phyloP scores from a whole-genome alignment of 2,329 filamentous ascomycete species.

The Colletotrichum sp. region DNA sequence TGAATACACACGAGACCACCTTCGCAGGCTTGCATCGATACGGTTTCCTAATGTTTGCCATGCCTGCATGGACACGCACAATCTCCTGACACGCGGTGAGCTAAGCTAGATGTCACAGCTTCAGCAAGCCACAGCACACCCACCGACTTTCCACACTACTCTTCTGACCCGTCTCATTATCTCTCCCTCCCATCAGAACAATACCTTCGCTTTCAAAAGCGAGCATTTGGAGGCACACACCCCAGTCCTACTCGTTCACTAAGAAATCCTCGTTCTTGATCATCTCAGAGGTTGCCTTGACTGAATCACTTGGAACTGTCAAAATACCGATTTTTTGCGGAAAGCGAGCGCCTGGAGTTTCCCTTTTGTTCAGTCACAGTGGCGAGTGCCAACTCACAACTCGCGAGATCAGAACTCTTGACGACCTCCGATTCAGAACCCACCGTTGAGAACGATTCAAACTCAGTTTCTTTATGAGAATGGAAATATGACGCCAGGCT shows the following conservation, averaged over 20 bases:
- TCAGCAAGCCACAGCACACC: constrained; percentile 12
- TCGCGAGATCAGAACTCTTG: background rate
- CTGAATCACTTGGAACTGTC: background rate
- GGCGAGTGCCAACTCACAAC: background rate
- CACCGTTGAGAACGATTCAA: background rate
- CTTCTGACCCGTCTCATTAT: background rate
- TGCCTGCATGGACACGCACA: background rate
- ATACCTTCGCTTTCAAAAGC: background rate
- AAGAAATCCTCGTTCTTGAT: background rate
- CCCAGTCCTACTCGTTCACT: background rate
- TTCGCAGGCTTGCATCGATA: background rate
- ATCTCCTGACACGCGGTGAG: background rate
- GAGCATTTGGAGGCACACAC: background rate
- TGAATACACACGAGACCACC: background rate
- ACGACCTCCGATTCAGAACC: background rate
- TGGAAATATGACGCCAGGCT: background rate
- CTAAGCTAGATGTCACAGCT: background rate
- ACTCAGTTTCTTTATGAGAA: background rate
- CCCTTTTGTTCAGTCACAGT: background rate
- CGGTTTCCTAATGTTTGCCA: background rate
- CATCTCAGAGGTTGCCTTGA: background rate
- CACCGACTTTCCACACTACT: background rate
- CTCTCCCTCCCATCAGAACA: background rate
- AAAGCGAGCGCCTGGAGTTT: background rate
- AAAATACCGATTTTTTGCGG: background rate